phyloP scores from a whole-genome alignment of 2,329 filamentous ascomycete species.

The Colletotrichum agaves region DNA sequence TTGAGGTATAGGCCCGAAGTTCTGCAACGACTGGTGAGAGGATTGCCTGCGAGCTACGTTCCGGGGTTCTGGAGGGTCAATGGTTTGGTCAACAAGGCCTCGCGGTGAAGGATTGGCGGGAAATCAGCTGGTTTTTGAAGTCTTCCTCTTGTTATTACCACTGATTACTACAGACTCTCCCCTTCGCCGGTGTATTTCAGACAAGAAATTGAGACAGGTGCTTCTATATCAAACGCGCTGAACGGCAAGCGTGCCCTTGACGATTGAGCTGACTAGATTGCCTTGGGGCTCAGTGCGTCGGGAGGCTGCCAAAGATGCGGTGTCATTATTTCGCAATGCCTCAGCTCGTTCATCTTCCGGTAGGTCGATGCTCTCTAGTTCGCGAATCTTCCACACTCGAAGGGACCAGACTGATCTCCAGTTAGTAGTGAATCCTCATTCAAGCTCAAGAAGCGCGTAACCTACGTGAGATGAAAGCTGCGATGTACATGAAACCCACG shows the following conservation, averaged over 20 bases:
- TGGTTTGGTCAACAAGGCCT: background rate
- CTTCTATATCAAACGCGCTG: conserved; percentile 3
- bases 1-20: conserved; percentile 12
- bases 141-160: background rate
- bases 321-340: conserved; percentile 14
- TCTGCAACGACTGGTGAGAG: background rate
- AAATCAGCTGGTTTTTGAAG: background rate
- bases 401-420: conserved; percentile 30
- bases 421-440: background rate
- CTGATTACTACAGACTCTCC: no score
- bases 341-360: conserved; percentile 4
- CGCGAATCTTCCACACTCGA: conserved; percentile 36
- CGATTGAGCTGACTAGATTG: background rate
- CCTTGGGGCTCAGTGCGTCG: conserved; percentile 3
- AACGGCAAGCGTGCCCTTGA: conserved; percentile 16
- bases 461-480: conserved; percentile 59
- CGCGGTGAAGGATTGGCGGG: background rate
- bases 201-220: background rate
- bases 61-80: conserved; percentile 21
- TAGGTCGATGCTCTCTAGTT: conserved; percentile 28
- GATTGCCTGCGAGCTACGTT: conserved; percentile 22
- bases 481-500: conserved; percentile 69
- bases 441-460: background rate
- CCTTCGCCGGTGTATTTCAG: background rate
- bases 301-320: conserved; percentile 18